Base-by-base conservation (phyloP, 1,139 yeast species). In the Pneumocystis canis region DNA sequence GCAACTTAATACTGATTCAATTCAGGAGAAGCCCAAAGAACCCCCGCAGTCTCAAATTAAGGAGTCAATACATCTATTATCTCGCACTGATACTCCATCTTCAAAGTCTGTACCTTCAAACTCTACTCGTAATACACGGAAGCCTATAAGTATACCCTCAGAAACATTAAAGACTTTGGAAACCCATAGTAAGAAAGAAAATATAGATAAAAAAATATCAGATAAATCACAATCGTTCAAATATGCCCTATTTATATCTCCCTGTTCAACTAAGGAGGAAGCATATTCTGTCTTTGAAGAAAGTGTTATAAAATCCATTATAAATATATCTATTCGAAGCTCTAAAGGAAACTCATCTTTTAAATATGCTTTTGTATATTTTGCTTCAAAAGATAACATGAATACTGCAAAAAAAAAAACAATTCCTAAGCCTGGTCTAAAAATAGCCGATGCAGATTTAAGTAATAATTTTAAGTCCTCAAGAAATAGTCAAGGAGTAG, bases 11-110 rank as follows among this genome's bases (percentile, higher is more conserved):
- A 18, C 30, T 56, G 16, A 20, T 33, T 7, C 30, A 37, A 28
- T n/a, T 7, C 47, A 33, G 9, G 39, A 31, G 18, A 30, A 58
- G 54, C 59, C 31, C n/a, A 58, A 61, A 25, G 25, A 54, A 14
- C 57, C 65, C 3, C 35, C 28, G n/a, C 18, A 62, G 11, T 37
- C 58, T 11, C 39, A 61, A 7, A 58, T 31, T 18, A 58, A 61
- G n/a, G n/a, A 54, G 7, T 54, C 60, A 25, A 35, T 56, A 9
- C 54, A 25, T 25, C 25, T 20, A 47, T 47, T 18, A 14, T 5
- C 31, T 2, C 54, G 11, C 25, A 11, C n/a, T 28, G 54, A 47
- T 47, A 5, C 54, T 6, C 31, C 30, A 25, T 47, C 54, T 25
- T 9, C 28, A 47, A 47, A 47, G 20, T 47, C 54, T 9, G 16